Evolutionary conservation across 768 basidiomycete species (phyloP).

Genomic region (Auriscalpium microsporum): DNA sequence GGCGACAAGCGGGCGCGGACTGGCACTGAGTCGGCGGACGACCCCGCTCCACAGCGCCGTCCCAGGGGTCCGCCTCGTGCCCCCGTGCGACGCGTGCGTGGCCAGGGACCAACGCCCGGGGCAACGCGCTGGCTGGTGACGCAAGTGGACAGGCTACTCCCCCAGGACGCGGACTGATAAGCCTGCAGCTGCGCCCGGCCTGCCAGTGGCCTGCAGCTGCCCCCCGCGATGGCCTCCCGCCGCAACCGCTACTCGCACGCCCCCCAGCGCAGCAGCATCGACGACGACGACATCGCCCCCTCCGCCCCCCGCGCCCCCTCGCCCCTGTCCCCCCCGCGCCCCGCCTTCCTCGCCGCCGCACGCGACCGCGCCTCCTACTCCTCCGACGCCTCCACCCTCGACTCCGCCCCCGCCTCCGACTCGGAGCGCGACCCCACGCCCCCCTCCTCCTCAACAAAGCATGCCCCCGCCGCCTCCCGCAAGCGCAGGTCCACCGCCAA

Average conservation of each 20-base stretch:
- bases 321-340: slow-evolving; percentile 14
- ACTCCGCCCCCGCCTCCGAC: slow-evolving; percentile 19
- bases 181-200: too few relatives aligned
- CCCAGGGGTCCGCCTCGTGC: too few relatives aligned
- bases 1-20: too few relatives aligned
- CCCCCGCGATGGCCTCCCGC: slow-evolving; percentile 12
- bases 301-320: slow-evolving; percentile 10
- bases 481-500: not conserved
- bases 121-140: too few relatives aligned
- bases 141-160: not conserved
- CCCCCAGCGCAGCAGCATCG: slow-evolving; percentile 8
- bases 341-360: slow-evolving; percentile 3
- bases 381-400: slow-evolving; percentile 14
- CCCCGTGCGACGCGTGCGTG: too few relatives aligned
- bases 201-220: too few relatives aligned
- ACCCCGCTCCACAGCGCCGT: too few relatives aligned
- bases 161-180: too few relatives aligned
- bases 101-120: too few relatives aligned
- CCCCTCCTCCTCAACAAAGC: slow-evolving; percentile 15
- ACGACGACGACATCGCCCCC: slow-evolving; percentile 17
- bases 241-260: slow-evolving; percentile 8
- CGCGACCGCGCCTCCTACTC: slow-evolving; percentile 11
- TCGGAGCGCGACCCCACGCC: slow-evolving; percentile 23
- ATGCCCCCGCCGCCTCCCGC: not conserved
- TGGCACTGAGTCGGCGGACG: too few relatives aligned